Conservation (phyloP, 805 yeast genomes). For the Metschnikowia hibisci region DNA sequence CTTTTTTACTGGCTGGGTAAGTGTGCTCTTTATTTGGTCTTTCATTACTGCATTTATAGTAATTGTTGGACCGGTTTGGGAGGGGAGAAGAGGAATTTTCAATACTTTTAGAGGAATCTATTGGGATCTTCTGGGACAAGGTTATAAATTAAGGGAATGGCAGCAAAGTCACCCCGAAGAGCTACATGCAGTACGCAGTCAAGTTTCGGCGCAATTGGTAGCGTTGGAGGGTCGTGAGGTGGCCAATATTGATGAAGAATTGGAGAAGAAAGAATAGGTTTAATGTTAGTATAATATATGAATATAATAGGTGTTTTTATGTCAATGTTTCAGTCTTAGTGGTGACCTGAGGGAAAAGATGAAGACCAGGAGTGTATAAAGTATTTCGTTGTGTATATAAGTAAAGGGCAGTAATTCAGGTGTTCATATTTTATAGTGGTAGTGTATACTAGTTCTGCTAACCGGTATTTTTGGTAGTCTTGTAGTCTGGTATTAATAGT, state of each 20-base stretch:
- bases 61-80: constrained; percentile 64
- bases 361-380: no score
- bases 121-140: constrained; percentile 82
- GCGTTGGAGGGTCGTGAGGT: constrained; percentile 13
- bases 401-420: no score
- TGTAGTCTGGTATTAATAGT: no score
- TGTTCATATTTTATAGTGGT: no score
- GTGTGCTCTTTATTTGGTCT: constrained; percentile 77
- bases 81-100: constrained; percentile 65
- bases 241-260: constrained; percentile 14
- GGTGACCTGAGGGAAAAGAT: no score
- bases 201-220: constrained; percentile 38
- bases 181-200: constrained; percentile 68
- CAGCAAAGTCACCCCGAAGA: constrained; percentile 70
- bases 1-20: constrained; percentile 89
- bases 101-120: constrained; percentile 71
- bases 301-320: no score
- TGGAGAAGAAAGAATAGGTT: constrained; percentile 11
- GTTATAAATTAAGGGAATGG: constrained; percentile 70
- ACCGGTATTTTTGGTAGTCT: no score
- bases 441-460: no score
- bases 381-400: no score
- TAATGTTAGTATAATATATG: no score
- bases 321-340: no score
- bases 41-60: constrained; percentile 64